Conservation (phyloP, 2,329 filamentous ascomycete genomes). For the Claviceps pusilla region DNA sequence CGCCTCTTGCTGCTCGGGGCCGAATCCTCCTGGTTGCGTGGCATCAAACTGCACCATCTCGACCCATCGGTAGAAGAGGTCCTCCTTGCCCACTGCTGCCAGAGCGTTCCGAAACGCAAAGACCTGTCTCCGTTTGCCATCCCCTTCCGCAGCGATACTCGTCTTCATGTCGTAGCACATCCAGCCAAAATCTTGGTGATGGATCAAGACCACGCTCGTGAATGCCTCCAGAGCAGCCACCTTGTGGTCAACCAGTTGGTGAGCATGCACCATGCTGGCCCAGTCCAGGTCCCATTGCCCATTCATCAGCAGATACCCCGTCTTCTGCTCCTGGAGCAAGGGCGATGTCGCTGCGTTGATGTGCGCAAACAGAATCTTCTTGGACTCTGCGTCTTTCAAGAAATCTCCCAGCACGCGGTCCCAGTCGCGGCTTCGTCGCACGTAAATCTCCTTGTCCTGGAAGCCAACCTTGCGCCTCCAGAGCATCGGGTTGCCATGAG, state of each 20-base stretch:
- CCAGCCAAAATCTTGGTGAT: slow-evolving; percentile 57
- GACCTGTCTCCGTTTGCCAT: slow-evolving; percentile 56
- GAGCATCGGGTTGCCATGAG: slow-evolving; percentile 43
- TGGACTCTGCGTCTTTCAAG: slow-evolving; percentile 34
- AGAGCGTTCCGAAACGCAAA: slow-evolving; percentile 67
- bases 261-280: slow-evolving; percentile 60
- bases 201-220: slow-evolving; percentile 53
- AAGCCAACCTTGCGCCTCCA: slow-evolving; percentile 72
- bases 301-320: slow-evolving; percentile 76
- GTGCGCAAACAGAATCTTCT: slow-evolving; percentile 43
- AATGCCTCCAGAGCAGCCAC: slow-evolving; percentile 50
- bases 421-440: slow-evolving; percentile 64
- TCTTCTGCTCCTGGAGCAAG: slow-evolving; percentile 57
- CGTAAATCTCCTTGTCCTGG: slow-evolving; percentile 62
- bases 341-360: slow-evolving; percentile 56
- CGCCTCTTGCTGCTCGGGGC: slow-evolving; percentile 53
- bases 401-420: slow-evolving; percentile 43
- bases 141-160: slow-evolving; percentile 36
- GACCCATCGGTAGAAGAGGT: slow-evolving; percentile 82
- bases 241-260: slow-evolving; percentile 51
- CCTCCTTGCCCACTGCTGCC: slow-evolving; percentile 64
- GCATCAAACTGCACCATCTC: slow-evolving; percentile 84
- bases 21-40: slow-evolving; percentile 63
- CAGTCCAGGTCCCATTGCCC: slow-evolving; percentile 81
- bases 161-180: slow-evolving; percentile 42